Conservation (phyloP, 345 rosid species). For the Excoecaria agallocha region DNA sequence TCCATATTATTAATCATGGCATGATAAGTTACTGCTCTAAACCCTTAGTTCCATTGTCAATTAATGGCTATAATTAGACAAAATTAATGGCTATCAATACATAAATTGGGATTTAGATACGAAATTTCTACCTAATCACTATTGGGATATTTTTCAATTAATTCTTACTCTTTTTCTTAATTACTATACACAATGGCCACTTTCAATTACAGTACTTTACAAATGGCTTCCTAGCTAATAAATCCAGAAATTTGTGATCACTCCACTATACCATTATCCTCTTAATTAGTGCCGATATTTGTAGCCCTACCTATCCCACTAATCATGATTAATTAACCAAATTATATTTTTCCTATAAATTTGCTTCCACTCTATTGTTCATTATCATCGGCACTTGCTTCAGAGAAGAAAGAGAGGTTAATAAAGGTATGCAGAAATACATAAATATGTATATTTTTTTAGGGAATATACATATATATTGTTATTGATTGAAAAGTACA, state of each 20-base stretch:
- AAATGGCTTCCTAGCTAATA: constrained; percentile 1
- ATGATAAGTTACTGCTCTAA: neutral
- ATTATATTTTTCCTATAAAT: constrained; percentile 16
- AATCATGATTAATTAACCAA: constrained; percentile 22
- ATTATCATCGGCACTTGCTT: constrained; percentile 10
- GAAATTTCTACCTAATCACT: too few species aligned
- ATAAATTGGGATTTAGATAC: neutral
- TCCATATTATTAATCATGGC: neutral
- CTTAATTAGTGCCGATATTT: neutral
- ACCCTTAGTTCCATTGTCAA: neutral
- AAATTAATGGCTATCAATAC: neutral
- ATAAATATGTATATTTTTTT: too few species aligned
- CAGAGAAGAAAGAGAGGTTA: constrained; percentile 13
- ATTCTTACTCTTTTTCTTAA: constrained; percentile 4
- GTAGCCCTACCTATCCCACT: constrained; percentile 3
- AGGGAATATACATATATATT: constrained; percentile 1
- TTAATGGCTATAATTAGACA: neutral
- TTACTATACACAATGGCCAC: constrained; percentile 12
- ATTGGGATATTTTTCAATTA: neutral
- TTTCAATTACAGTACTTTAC: neutral
- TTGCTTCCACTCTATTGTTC: constrained; percentile 4
- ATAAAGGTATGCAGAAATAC: too few species aligned
- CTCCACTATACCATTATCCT: constrained; percentile 15
- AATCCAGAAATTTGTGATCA: constrained; percentile 15
- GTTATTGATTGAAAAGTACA: neutral